Conservation (phyloP, 1,139 yeast species). For the Petasospora fabianii region DNA sequence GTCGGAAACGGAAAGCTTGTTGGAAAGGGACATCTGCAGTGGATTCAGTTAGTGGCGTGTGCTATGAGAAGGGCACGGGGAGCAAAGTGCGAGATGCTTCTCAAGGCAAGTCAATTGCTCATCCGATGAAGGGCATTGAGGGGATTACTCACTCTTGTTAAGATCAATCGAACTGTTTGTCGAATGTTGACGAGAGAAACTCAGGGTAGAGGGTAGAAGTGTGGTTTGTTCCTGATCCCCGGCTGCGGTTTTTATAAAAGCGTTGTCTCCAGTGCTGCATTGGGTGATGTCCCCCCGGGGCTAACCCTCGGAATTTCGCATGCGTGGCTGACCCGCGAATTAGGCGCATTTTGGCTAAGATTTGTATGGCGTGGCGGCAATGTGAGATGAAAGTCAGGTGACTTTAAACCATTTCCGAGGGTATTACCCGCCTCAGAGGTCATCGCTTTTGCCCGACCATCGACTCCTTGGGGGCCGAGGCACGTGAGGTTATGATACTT, state of each 20-base stretch:
- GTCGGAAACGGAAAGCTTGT: conserved; percentile 88
- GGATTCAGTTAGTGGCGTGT: conserved; percentile 1
- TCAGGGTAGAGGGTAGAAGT: too few species aligned
- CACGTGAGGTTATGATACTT: too few species aligned
- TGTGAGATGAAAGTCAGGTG: neutral
- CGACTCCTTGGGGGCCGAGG: too few species aligned
- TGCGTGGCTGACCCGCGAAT: too few species aligned
- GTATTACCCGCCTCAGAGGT: too few species aligned
- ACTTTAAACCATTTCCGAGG: too few species aligned
- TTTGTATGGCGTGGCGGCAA: too few species aligned
- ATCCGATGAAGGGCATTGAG: too few species aligned
- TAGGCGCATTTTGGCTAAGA: neutral
- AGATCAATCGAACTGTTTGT: conserved; percentile 1
- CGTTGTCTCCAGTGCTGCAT: neutral
- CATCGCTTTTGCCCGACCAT: too few species aligned
- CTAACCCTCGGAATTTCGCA: neutral
- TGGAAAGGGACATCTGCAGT: conserved; percentile 86
- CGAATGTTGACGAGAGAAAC: conserved; percentile 2
- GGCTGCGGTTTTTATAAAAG: conserved; percentile 1
- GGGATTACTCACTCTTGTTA: conserved; percentile 6
- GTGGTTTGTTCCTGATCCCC: neutral
- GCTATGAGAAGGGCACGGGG: neutral
- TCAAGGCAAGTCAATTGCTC: neutral
- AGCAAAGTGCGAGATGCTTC: neutral
- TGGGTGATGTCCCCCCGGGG: conserved; percentile 1